A percentile compares a stretch with the other conserved stretches of the same genome.
These are phyloP conservation scores for Anthostomella pinea DNA, from an alignment of 2,329 filamentous ascomycete genomes.

Conservation along the genomic window DNA sequence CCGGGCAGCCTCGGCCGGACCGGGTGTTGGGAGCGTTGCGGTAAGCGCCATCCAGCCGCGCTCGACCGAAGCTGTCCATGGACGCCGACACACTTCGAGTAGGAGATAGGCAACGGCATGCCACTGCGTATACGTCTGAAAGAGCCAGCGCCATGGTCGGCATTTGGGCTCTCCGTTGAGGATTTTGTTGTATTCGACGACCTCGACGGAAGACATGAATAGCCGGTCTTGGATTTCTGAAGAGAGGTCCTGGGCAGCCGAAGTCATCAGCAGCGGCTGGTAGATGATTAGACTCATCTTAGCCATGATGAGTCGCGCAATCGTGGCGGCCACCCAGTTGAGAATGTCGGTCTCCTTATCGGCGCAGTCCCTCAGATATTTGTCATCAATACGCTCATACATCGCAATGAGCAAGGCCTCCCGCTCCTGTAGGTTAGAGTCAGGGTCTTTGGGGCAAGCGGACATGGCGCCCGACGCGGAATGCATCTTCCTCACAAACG, in stretches of 20 bases:
- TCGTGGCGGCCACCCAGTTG: slow-evolving; percentile 55
- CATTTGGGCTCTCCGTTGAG: slow-evolving; percentile 57
- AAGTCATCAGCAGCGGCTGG: slow-evolving; percentile 65
- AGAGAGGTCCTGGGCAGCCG: slow-evolving; percentile 53
- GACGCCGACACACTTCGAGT: slow-evolving; percentile 47
- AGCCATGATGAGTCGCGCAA: slow-evolving; percentile 68
- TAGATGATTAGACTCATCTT: slow-evolving; percentile 78
- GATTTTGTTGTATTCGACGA: slow-evolving; percentile 67
- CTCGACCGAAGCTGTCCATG: slow-evolving; percentile 49
- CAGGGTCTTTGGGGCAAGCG: slow-evolving; percentile 30
- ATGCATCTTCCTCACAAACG: slow-evolving; percentile 39
- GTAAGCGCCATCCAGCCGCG: slow-evolving; percentile 48
- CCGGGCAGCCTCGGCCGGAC: slow-evolving; percentile 43
- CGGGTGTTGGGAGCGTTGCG: slow-evolving; percentile 35
- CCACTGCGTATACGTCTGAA: slow-evolving; percentile 51
- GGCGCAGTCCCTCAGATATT: slow-evolving; percentile 51
- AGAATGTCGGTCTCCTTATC: slow-evolving; percentile 42
- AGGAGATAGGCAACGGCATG: slow-evolving; percentile 49
- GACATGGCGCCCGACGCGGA: slow-evolving; percentile 34
- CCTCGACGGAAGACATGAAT: slow-evolving; percentile 69
- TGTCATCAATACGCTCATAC: slow-evolving; percentile 48
- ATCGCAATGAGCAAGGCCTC: slow-evolving; percentile 45
- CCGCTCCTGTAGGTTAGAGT: slow-evolving; percentile 40
- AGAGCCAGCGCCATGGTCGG: slow-evolving; percentile 48
- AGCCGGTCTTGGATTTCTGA: slow-evolving; percentile 65